Base-by-base conservation (phyloP, 1,139 yeast species). In the Geotrichum candidum region DNA sequence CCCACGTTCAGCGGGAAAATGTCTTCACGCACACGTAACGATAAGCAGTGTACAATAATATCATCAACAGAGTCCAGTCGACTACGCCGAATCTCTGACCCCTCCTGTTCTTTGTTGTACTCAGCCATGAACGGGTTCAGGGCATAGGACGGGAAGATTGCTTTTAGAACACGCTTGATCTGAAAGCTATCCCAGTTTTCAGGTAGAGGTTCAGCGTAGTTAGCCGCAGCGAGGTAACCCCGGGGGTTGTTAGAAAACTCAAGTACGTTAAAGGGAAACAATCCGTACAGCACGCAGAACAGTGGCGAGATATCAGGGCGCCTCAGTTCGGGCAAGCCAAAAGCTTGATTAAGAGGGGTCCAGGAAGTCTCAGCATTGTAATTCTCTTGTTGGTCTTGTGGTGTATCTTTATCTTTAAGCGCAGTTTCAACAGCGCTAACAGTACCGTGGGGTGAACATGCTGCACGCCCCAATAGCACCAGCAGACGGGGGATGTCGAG, bases 221-320 rank as follows among this genome's bases (percentile, higher is more conserved):
- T 51, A 5, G 55, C 9, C 3, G 51, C 25, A 9, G 48, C 15
- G 13, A 62, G 15, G 29, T 57, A 62, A 13, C 25, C 51, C 4
- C 70, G 64, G 0, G 89, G 86, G 48, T 75, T 71, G 27, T 77
- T 73, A 23, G 80, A 66, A 67, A 83, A 86, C 5, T 72, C 69
- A 46, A 80, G 68, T 2, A 84, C 71, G 66, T 83, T 82, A 38
- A 77, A 72, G 0, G 90, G 90, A 66, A 79, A 86, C n/a, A 86
- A 70, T 0, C 88, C 90, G 67, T 86, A 86, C 1, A 86, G 69
- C 46, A 83, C 73, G 0, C 85, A 79, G 57, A 76, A 78, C 18
- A 80, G 67, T 11, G 77, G 74, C 2, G 70, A 64, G 46, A 72
- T 66, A 51, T 72, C 65, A 1, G 72, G 69, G 13, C 62, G 61